phyloP scores from a whole-genome alignment of 495 filamentous ascomycete species.

The Niebla homalea region DNA sequence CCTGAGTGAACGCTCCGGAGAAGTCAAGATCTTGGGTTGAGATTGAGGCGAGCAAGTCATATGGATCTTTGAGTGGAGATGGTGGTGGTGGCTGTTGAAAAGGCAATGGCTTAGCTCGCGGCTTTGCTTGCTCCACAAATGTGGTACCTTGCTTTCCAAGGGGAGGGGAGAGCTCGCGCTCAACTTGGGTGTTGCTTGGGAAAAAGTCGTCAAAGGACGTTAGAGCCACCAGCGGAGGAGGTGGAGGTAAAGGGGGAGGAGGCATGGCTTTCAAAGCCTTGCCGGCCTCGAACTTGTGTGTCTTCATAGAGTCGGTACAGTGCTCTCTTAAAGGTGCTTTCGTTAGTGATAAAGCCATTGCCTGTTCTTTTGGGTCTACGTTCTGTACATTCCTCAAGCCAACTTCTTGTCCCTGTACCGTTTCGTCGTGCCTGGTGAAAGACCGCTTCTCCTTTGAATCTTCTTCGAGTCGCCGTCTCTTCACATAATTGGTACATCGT shows the following conservation, averaged over 20 bases:
- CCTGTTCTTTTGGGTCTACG: no score
- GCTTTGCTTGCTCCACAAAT: neutral
- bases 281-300: no score
- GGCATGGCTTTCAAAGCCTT: neutral
- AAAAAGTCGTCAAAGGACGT: constrained; percentile 5
- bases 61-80: neutral
- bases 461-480: no score
- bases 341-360: no score
- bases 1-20: neutral
- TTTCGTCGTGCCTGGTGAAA: no score
- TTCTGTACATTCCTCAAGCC: no score
- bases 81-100: neutral
- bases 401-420: no score
- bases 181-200: constrained; percentile 17
- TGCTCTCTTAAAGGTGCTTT: no score
- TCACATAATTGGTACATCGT: no score
- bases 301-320: no score
- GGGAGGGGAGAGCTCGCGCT: constrained; percentile 12
- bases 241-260: neutral
- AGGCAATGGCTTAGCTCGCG: neutral
- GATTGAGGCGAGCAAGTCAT: constrained; percentile 9
- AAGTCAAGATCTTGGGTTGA: constrained; percentile 16
- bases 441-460: no score
- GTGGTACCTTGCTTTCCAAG: neutral
- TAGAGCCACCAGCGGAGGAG: neutral